These are phyloP conservation scores for Wallemia hederae DNA, from an alignment of 1,284 basidiomycete species.

Conservation along the genomic window DNA sequence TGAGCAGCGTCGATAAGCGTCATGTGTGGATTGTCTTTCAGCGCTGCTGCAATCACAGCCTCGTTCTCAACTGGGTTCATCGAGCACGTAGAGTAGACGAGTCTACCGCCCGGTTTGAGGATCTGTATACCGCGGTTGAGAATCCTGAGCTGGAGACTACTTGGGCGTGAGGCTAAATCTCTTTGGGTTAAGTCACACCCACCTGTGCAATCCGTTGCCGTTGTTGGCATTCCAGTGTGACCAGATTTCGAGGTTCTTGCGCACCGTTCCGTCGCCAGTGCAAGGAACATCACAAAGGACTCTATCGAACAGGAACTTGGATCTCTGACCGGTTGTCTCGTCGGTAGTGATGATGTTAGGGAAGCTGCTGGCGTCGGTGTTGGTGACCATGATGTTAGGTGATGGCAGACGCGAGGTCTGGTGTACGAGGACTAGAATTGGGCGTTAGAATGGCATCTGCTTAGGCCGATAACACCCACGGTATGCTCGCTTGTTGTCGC, in stretches of 20 bases:
- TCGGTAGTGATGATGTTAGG: conserved; percentile 33
- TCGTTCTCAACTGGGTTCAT: conserved; percentile 95
- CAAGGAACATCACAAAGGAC: conserved; percentile 95
- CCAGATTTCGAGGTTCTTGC: conserved; percentile 93
- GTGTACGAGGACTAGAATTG: conserved; percentile 70
- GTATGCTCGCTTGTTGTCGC: conserved; percentile 77
- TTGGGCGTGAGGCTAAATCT: neutral
- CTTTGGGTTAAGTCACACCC: conserved; percentile 10
- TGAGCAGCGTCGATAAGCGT: conserved; percentile 1
- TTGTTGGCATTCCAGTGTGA: conserved; percentile 65
- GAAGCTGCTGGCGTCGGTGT: conserved; percentile 73
- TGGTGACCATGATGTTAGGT: conserved; percentile 78
- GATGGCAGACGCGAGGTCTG: conserved; percentile 83
- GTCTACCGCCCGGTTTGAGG: conserved; percentile 53
- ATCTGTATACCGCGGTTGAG: conserved; percentile 71
- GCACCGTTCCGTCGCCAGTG: conserved; percentile 79
- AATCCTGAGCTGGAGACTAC: conserved; percentile 67
- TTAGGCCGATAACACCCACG: too few relatives aligned
- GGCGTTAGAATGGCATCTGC: too few relatives aligned
- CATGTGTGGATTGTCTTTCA: conserved; percentile 37
- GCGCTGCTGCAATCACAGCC: conserved; percentile 65
- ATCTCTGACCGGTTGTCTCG: conserved; percentile 7
- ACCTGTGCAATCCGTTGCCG: conserved; percentile 71
- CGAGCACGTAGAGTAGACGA: conserved; percentile 95
- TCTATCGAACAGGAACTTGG: conserved; percentile 50